Base-by-base conservation (phyloP, 306 rosid species). In the Prinsepia uniflora region DNA sequence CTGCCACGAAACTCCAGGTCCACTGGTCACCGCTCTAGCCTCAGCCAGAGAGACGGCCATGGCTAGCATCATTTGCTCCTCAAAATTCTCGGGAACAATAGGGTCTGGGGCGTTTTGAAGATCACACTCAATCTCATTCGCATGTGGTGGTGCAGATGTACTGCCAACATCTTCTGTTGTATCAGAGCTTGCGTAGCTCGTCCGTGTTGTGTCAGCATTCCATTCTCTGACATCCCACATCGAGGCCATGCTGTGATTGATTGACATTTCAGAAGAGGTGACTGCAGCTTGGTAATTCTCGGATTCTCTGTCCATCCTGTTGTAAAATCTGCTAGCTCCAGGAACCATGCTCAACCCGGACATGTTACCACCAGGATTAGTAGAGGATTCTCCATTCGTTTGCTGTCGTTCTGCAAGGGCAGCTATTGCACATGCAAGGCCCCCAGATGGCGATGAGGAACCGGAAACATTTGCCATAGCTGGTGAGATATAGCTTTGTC, bases 321-420 rank as follows among this genome's bases (percentile, higher is more conserved):
- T 79, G 81, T 80, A 83, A 82, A 85, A 87, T 66, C 92, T 80
- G 68, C 77, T 75, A 60, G 84, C 78, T 72, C 88, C 86, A 36
- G 83, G 96, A 75, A 56, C 78, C 81, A 76, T 73, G 77, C 74
- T 85, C 71, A 82, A 72, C 46, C 82, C 72, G 15, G 92, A 53
- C n/a, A 72, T 81, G 78, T 86, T 85, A 54, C 75, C 80, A 19
- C 77, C 74, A 18, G 85, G 41, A 77, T 73, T 78, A 55, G 56
- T 47, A 17, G 92, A 80, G 50, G 90, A 79, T 76, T 89, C 97
- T 59, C 87, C 88, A 20, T 80, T 75, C 36, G 68, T 81, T 83
- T 95, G 99, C 69, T 91, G 99, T 63, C 93, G 97, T 83, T 95
- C 99, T 9, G 99, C 97, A 62, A 95, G 96, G 77, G 99, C 96